These are phyloP conservation scores for Venturia aucupariae DNA, from an alignment of 2,329 filamentous ascomycete species.

Conservation along the genomic window DNA sequence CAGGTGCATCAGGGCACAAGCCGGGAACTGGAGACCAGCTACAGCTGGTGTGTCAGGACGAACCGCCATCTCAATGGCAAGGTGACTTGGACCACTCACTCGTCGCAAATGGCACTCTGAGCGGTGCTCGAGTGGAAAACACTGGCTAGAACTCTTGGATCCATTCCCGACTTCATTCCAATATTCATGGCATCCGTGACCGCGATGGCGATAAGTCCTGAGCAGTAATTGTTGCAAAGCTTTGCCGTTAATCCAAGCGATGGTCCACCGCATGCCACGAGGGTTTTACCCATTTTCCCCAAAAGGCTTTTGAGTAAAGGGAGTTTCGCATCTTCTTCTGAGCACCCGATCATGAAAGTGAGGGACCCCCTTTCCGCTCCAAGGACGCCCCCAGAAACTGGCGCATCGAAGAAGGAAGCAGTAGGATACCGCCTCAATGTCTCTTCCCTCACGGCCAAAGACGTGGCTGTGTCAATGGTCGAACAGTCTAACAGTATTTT, in stretches of 20 bases:
- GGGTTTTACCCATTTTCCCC: constrained; percentile 42
- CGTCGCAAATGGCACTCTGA: constrained; percentile 43
- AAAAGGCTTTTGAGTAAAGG: constrained; percentile 36
- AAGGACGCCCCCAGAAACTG: constrained; percentile 44
- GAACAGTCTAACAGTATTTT: constrained; percentile 47
- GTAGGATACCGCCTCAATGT: constrained; percentile 29
- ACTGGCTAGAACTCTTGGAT: constrained; percentile 43
- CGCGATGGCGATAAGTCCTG: constrained; percentile 50
- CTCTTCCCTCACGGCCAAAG: constrained; percentile 36
- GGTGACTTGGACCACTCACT: constrained; percentile 14
- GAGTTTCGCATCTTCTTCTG: constrained; percentile 37
- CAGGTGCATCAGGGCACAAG: constrained; percentile 39
- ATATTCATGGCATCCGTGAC: constrained; percentile 51
- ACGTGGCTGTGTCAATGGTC: constrained; percentile 47
- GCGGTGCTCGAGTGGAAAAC: constrained; percentile 45
- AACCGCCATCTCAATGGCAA: neutral
- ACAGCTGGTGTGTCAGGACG: neutral
- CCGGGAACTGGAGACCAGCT: constrained; percentile 43
- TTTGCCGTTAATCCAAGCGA: constrained; percentile 50
- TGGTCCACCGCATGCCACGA: constrained; percentile 48
- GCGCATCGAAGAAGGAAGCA: constrained; percentile 44
- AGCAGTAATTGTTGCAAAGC: constrained; percentile 53
- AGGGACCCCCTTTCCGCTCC: constrained; percentile 44
- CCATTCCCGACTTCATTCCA: constrained; percentile 48
- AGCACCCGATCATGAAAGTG: constrained; percentile 47